phyloP scores from a whole-genome alignment of 2,329 filamentous ascomycete species.

The Helotiales sp. region DNA sequence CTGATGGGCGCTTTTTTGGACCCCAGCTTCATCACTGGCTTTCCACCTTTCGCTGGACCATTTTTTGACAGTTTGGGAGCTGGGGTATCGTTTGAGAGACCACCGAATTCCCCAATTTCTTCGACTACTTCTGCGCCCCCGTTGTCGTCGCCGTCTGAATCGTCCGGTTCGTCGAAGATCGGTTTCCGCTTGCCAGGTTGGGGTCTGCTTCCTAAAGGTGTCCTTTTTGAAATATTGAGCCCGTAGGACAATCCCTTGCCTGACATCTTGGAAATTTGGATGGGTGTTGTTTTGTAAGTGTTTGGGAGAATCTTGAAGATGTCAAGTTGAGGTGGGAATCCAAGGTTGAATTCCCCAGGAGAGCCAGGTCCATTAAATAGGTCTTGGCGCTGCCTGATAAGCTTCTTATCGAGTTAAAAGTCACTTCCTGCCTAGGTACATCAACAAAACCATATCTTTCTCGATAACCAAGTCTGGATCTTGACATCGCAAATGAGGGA shows the following conservation, averaged over 20 bases:
- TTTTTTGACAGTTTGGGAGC: slow-evolving; percentile 42
- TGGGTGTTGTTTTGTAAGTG: not conserved
- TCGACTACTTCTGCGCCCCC: slow-evolving; percentile 50
- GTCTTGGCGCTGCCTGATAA: slow-evolving; percentile 3
- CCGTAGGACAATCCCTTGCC: slow-evolving; percentile 57
- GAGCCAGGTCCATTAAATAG: not conserved
- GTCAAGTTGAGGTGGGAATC: not conserved
- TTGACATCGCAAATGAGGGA: not conserved
- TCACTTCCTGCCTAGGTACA: not conserved
- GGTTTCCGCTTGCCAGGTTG: slow-evolving; percentile 57
- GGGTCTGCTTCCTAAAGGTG: slow-evolving; percentile 50
- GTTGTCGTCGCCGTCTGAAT: slow-evolving; percentile 58
- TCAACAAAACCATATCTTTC: not conserved
- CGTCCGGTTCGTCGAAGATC: slow-evolving; percentile 63
- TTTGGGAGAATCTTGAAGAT: not conserved
- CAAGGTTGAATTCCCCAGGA: not conserved
- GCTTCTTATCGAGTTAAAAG: slow-evolving; percentile 11
- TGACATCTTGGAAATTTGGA: slow-evolving; percentile 35
- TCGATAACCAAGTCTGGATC: not conserved
- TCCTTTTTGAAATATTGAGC: slow-evolving; percentile 65
- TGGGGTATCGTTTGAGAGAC: slow-evolving; percentile 49
- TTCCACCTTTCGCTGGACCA: slow-evolving; percentile 36
- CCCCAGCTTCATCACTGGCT: slow-evolving; percentile 37
- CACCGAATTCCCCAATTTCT: slow-evolving; percentile 65
- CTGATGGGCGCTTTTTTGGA: slow-evolving; percentile 50